These are phyloP conservation scores for Pseudogymnoascus sp. DNA, from an alignment of 2,329 filamentous ascomycete genomes.

Conservation along the genomic window DNA sequence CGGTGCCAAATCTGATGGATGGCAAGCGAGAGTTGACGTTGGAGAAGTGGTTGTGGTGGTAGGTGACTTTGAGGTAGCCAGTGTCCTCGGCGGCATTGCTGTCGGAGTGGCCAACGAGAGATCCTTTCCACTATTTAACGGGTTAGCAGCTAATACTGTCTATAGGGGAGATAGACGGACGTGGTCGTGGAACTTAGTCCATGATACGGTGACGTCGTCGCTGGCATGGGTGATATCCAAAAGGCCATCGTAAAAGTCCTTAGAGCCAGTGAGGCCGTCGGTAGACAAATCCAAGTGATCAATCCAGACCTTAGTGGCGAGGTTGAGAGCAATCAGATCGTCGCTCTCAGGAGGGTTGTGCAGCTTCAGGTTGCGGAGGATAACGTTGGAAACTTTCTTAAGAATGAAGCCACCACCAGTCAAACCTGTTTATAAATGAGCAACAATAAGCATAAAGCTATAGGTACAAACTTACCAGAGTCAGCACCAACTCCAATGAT, in stretches of 20 bases:
- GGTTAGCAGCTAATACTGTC: background rate
- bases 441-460: background rate
- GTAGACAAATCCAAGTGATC: constrained; percentile 59
- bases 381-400: constrained; percentile 40
- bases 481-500: constrained; percentile 38
- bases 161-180: background rate
- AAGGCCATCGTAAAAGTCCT: constrained; percentile 63
- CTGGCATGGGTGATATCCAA: constrained; percentile 53
- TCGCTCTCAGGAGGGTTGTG: constrained; percentile 35
- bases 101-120: constrained; percentile 52
- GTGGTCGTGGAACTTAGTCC: constrained; percentile 47
- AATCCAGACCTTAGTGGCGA: constrained; percentile 52
- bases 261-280: constrained; percentile 45
- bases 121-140: constrained; percentile 40
- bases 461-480: constrained; percentile 15
- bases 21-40: constrained; percentile 58
- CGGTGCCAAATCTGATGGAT: constrained; percentile 57
- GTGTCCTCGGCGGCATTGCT: constrained; percentile 48
- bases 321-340: constrained; percentile 43
- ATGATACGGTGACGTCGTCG: constrained; percentile 50
- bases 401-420: constrained; percentile 38
- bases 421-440: constrained; percentile 25
- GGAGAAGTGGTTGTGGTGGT: constrained; percentile 56
- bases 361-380: constrained; percentile 47
- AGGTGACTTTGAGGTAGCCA: constrained; percentile 55